Percentiles rank a stretch among this genome's conserved stretches.
Conservation (phyloP, 1,284 basidiomycete genomes). For the Ustilago tritici region DNA sequence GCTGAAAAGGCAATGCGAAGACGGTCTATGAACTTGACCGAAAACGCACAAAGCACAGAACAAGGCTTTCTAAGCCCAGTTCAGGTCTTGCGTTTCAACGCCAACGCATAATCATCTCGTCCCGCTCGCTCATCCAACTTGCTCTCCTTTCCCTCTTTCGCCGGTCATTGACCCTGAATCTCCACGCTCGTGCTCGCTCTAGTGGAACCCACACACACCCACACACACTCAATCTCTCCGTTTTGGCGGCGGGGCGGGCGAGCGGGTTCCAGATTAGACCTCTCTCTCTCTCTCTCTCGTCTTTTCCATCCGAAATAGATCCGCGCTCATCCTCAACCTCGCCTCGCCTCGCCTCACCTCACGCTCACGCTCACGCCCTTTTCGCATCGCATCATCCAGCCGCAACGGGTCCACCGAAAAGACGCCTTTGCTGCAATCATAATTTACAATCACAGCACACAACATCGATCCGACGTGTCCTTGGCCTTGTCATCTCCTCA, state of each 20-base stretch:
- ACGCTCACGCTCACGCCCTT: too few relatives aligned
- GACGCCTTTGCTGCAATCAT: neutral
- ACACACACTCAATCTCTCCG: too few relatives aligned
- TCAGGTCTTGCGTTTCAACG: constrained; percentile 3
- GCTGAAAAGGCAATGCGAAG: neutral
- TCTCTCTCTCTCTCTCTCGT: neutral
- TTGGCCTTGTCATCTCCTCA: constrained; percentile 8
- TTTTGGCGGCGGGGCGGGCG: too few relatives aligned
- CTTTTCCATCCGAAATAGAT: constrained; percentile 37
- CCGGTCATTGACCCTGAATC: neutral
- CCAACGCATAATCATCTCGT: constrained; percentile 26
- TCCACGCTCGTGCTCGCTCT: constrained; percentile 6
- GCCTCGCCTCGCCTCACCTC: neutral
- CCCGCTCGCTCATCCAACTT: constrained; percentile 1
- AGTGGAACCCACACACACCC: neutral
- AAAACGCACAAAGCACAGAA: neutral
- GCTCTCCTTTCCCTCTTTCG: neutral
- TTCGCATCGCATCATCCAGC: constrained; percentile 2
- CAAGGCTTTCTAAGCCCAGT: constrained; percentile 1
- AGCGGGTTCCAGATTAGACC: constrained; percentile 17
- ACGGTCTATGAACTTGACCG: constrained; percentile 2
- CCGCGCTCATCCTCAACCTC: neutral
- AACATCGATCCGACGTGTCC: constrained; percentile 41
- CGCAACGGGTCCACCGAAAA: constrained; percentile 2
- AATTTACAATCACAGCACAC: constrained; percentile 27